phyloP scores from a whole-genome alignment of 805 yeast genomes.

The Candida morakotiae region DNA sequence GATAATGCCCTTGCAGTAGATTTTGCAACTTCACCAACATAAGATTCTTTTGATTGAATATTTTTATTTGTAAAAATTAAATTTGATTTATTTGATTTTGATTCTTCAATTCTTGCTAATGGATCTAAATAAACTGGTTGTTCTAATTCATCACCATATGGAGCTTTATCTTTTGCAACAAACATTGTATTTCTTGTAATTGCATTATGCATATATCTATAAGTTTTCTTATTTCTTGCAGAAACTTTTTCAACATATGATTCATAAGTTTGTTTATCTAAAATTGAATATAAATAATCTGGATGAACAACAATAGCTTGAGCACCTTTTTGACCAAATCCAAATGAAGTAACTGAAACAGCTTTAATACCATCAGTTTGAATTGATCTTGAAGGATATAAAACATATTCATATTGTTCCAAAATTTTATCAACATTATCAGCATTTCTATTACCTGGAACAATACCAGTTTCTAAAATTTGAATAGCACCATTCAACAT shows the following conservation, averaged over 20 bases:
- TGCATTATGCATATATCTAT: conserved; percentile 94
- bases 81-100: conserved; percentile 30
- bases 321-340: conserved; percentile 99
- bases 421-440: conserved; percentile 86
- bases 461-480: conserved; percentile 85
- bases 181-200: conserved; percentile 87
- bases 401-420: conserved; percentile 80
- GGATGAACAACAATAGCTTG: conserved; percentile 90
- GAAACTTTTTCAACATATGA: conserved; percentile 67
- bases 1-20: conserved; percentile 64
- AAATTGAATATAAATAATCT: conserved; percentile 84
- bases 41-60: conserved; percentile 44
- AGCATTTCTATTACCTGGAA: conserved; percentile 98
- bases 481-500: conserved; percentile 98
- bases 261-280: conserved; percentile 68
- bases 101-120: conserved; percentile 66
- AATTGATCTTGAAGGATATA: conserved; percentile 90
- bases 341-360: conserved; percentile 93
- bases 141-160: conserved; percentile 86
- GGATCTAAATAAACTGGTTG: conserved; percentile 93
- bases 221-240: conserved; percentile 82
- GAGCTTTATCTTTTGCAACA: conserved; percentile 89
- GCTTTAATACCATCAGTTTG: conserved; percentile 98
- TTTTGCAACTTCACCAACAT: conserved; percentile 44
- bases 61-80: conserved; percentile 47